Evolutionary conservation across 2,329 filamentous ascomycete species (phyloP).

Genomic region (Cercospora sp.): DNA sequence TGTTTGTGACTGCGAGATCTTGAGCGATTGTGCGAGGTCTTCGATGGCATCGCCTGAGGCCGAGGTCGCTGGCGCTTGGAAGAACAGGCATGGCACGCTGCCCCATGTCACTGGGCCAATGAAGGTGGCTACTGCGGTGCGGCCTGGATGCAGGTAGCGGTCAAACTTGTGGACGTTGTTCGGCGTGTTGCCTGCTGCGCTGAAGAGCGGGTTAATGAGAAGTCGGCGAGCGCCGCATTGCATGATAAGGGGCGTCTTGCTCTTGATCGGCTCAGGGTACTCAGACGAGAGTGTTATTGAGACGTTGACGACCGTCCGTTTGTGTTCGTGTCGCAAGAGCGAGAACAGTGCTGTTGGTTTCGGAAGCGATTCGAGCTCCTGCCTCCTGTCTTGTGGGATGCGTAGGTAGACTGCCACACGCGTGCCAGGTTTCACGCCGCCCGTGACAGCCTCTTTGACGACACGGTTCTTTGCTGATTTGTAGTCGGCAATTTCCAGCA

Average conservation of each 20-base stretch:
- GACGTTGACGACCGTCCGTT: constrained; percentile 85
- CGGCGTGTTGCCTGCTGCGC: constrained; percentile 81
- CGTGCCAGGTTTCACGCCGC: constrained; percentile 80
- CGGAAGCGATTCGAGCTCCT: constrained; percentile 55
- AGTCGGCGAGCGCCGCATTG: constrained; percentile 89
- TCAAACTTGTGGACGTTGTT: constrained; percentile 98
- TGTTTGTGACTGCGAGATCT: constrained; percentile 1
- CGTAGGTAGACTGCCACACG: constrained; percentile 77
- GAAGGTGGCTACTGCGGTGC: constrained; percentile 85
- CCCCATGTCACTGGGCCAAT: constrained; percentile 92
- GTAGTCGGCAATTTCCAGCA: constrained; percentile 89
- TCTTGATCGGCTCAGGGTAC: constrained; percentile 73
- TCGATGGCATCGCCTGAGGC: constrained; percentile 48
- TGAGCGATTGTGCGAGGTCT: constrained; percentile 39
- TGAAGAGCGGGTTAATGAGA: constrained; percentile 87
- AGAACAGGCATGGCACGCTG: constrained; percentile 84
- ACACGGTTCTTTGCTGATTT: constrained; percentile 75
- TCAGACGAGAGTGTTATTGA: constrained; percentile 83
- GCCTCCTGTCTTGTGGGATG: constrained; percentile 45
- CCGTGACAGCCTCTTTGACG: constrained; percentile 80
- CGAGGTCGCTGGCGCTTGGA: constrained; percentile 57
- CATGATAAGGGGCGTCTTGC: constrained; percentile 87
- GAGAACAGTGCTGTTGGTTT: constrained; percentile 76
- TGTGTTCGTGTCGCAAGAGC: constrained; percentile 90
- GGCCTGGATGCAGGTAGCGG: constrained; percentile 85